phyloP scores from a whole-genome alignment of 805 yeast species.

The Scheffersomyces lignosus region DNA sequence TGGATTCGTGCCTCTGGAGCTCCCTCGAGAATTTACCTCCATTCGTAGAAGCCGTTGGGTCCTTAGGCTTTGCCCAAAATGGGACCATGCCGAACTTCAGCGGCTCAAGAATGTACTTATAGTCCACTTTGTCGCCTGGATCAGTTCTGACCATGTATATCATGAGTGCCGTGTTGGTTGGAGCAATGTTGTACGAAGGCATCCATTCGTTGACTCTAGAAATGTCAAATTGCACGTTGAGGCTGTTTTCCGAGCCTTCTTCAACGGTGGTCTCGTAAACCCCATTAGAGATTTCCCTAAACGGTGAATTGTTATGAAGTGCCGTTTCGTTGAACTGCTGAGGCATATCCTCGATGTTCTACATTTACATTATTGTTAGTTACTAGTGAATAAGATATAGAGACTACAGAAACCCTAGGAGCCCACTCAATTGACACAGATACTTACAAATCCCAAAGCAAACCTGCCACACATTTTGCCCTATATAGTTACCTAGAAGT shows the following conservation, averaged over 20 bases:
- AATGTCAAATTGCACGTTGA: constrained; percentile 4
- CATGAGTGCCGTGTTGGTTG: constrained; percentile 54
- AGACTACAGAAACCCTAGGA: too few species aligned
- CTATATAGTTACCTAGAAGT: too few species aligned
- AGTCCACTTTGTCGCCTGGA: constrained; percentile 5
- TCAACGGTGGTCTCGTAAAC: constrained; percentile 5
- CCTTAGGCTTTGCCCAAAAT: constrained; percentile 53
- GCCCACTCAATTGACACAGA: not conserved
- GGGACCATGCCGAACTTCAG: constrained; percentile 88
- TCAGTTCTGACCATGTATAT: constrained; percentile 15
- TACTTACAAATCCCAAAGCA: constrained; percentile 47
- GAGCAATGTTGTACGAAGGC: constrained; percentile 60
- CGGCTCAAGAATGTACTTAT: constrained; percentile 34
- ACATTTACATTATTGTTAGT: constrained; percentile 3
- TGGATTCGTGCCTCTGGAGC: constrained; percentile 36
- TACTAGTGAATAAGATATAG: not conserved
- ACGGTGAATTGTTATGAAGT: constrained; percentile 1
- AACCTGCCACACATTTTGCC: constrained; percentile 72
- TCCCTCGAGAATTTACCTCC: constrained; percentile 30
- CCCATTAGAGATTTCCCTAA: constrained; percentile 1
- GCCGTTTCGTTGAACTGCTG: constrained; percentile 25
- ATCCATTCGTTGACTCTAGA: constrained; percentile 13
- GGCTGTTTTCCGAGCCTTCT: constrained; percentile 5
- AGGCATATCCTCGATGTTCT: constrained; percentile 29
- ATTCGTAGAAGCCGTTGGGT: constrained; percentile 19